Conservation (phyloP, 2,329 filamentous ascomycete species). For the Sclerotiophoma versabilis region DNA sequence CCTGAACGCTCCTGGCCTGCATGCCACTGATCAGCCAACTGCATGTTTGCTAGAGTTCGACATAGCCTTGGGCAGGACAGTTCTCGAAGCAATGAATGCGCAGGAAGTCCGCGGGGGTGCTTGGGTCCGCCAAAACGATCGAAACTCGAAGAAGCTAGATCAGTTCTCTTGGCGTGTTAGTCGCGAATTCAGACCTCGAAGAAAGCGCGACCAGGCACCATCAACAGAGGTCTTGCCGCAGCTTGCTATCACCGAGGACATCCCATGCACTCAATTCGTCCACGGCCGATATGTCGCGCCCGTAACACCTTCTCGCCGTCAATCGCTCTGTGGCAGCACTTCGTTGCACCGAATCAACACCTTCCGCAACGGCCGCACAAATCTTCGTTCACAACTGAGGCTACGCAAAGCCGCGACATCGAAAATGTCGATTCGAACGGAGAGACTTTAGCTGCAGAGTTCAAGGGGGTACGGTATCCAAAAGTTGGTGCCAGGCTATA, state of each 20-base stretch:
- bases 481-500: too few relatives aligned
- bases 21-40: not conserved
- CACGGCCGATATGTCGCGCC: conserved; percentile 41
- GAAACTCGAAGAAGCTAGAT: conserved; percentile 20
- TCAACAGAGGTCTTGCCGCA: conserved; percentile 8
- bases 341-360: conserved; percentile 28
- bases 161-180: conserved; percentile 26
- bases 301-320: conserved; percentile 43
- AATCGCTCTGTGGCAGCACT: conserved; percentile 44
- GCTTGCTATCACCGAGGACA: conserved; percentile 14
- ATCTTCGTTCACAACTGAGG: conserved; percentile 24
- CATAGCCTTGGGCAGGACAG: not conserved
- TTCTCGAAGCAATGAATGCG: conserved; percentile 10
- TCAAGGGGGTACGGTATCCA: too few relatives aligned
- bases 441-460: not conserved
- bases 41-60: not conserved
- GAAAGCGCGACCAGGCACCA: conserved; percentile 5
- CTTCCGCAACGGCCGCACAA: conserved; percentile 24
- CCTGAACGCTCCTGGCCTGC: not conserved
- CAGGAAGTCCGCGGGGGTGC: conserved; percentile 21
- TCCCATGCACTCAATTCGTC: conserved; percentile 37
- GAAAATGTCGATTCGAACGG: not conserved
- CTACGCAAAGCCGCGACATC: not conserved
- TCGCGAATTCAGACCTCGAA: conserved; percentile 10
- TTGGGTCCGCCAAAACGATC: conserved; percentile 4